Conservation (phyloP, 176 grass and related monocot species). For the Aegilops bicornis region DNA sequence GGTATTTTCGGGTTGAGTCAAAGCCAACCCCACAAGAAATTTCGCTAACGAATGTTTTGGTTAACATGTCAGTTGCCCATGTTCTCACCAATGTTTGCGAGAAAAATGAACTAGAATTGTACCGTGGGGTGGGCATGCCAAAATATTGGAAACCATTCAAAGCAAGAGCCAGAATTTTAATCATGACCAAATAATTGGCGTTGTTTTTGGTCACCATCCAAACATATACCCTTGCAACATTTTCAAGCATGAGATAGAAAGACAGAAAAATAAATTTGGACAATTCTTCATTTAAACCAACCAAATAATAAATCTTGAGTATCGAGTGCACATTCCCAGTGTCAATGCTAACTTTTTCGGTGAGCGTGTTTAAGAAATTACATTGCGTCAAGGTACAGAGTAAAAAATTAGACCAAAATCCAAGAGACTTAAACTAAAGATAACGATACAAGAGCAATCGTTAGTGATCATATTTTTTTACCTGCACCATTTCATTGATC, state of each 20-base stretch:
- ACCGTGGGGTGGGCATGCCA: not conserved
- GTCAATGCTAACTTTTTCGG: constrained; percentile 3
- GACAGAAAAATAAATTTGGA: not conserved
- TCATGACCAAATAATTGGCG: not conserved
- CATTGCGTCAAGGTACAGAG: not conserved
- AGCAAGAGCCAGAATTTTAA: not conserved
- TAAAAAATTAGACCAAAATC: not conserved
- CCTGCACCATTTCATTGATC: constrained; percentile 96
- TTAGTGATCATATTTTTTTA: constrained; percentile 33
- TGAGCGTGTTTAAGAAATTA: not conserved
- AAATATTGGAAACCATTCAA: not conserved
- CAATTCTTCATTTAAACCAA: not conserved
- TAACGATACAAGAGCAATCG: not conserved
- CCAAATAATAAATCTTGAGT: not conserved
- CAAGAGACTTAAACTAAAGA: not conserved
- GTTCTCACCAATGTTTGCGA: not conserved
- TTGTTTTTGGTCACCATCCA: not conserved
- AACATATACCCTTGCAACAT: not conserved
- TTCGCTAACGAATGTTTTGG: not conserved
- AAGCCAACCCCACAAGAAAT: not conserved
- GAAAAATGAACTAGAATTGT: not conserved
- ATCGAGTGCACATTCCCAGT: constrained; percentile 26
- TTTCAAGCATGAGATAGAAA: not conserved
- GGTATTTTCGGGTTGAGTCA: not conserved
- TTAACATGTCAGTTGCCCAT: not conserved